Conservation (phyloP, 768 basidiomycete genomes). For the Suillus paluster region DNA sequence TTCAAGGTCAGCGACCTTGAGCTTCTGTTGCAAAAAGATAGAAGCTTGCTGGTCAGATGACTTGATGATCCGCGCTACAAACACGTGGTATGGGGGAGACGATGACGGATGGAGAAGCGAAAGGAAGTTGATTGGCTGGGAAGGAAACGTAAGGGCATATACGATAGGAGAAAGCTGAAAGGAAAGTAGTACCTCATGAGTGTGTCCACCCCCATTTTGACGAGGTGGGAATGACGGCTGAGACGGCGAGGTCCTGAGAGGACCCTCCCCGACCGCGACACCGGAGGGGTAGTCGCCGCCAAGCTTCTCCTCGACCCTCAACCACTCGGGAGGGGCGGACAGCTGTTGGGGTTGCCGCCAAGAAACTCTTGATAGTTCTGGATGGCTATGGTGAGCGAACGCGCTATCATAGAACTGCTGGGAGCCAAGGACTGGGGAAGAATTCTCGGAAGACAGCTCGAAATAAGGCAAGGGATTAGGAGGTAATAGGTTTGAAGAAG, state of each 20-base stretch:
- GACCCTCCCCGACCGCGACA: conserved; percentile 29
- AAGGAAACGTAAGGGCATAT: conserved; percentile 19
- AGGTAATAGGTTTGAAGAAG: conserved; percentile 25
- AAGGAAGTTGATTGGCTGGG: conserved; percentile 87
- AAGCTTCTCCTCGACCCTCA: conserved; percentile 39
- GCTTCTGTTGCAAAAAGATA: conserved; percentile 88
- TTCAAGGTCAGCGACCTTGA: conserved; percentile 80
- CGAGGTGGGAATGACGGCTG: conserved; percentile 28
- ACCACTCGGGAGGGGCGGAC: conserved; percentile 46
- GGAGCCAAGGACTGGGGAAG: conserved; percentile 41
- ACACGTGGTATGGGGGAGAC: conserved; percentile 80
- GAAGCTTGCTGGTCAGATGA: conserved; percentile 90
- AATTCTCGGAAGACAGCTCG: conserved; percentile 55
- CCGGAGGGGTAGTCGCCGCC: conserved; percentile 27
- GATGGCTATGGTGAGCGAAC: conserved; percentile 15
- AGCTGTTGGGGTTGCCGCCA: conserved; percentile 35
- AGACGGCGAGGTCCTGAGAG: conserved; percentile 32
- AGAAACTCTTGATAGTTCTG: conserved; percentile 26
- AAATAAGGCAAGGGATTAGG: conserved; percentile 45
- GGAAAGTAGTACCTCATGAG: conserved; percentile 55
- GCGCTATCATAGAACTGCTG: conserved; percentile 40
- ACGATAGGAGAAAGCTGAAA: conserved; percentile 16
- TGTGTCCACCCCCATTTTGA: conserved; percentile 31
- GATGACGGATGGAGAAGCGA: conserved; percentile 85
- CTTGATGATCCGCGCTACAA: conserved; percentile 86